Evolutionary conservation across 805 yeast genomes (phyloP), one percentile per base, ranked within the genome.

Genomic region (Schizosaccharomyces cryophilus): DNA sequence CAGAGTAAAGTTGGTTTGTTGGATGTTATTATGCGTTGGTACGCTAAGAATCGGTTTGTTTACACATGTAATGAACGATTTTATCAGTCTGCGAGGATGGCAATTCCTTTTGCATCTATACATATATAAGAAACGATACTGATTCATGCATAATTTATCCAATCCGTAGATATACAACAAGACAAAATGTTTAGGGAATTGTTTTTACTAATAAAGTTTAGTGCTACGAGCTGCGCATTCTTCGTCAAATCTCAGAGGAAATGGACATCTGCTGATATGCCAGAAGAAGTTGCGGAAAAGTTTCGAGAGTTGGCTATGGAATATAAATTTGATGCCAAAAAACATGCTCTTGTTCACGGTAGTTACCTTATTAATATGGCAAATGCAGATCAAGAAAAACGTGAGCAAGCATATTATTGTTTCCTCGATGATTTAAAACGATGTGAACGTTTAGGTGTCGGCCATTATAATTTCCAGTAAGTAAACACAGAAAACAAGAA

Each of bases 301-400:
- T 93, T 93, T 72, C 77, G 77, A 64, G 73, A 73, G 5, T 73
- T 80, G 24, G 87, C 96, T 69, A 72, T 76, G 61, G 72, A 79
- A 61, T 76, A 76, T 68, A 80, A 82, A 1, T 89, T 81, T 70
- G 78, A 87, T 69, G 83, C 95, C 3, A 69, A 78, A 61, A 84
- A 83, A 30, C 95, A 89, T 67, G 77, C 87, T 60, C 75, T 93
- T 59, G 97, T 98, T 0, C 98, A 93, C 71, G 97, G 96, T 0
- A 87, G 95, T 29, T 93, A 89, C 69, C 82, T 93, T 66, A 89
- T 93, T 69, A 93, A 93, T 69, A 72, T 93, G 64, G 96, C 95
- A 29, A 88, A 87, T 66, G 96, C 96, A 0, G 96, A 88, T 65
- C 70, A 71, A 1, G 93, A 80, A 63, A 90, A 87, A 69, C 85